Base-by-base conservation (phyloP, 2,329 filamentous ascomycete genomes). In the Incumbomyces lentus region DNA sequence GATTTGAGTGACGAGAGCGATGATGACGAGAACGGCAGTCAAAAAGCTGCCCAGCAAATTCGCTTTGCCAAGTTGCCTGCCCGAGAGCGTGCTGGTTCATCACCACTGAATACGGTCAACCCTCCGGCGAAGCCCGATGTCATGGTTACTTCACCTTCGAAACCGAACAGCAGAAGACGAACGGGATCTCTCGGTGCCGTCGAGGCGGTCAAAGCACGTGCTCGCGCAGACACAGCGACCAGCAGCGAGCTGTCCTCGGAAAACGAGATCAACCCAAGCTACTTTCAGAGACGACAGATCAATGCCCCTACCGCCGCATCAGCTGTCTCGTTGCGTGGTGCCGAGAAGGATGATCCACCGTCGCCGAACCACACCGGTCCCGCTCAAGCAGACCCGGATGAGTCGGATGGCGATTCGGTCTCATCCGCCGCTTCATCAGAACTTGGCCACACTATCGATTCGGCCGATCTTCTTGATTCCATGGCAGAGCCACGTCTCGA, bases 61-160 rank as follows among this genome's bases (percentile, higher is more conserved):
- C 89, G 90, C 60, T 98, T 98, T 65, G 81, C 84, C 40, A 96
- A 96, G 67, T 90, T 95, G 86, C 90, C 92, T 1, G 76, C 95
- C 36, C 79, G 89, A 26, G 81, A 80, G 55, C 81, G 90, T 47
- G 86, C 89, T 19, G 90, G 86, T 10, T 95, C 89, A 1, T 95
- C 90, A 40, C 90, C 90, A 2, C 81, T 85, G 32, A 81, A 86
- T 39, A 69, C 66, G 26, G 66, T 65, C 26, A 66, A 68, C 50
- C 48, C 64, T 26, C 61, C 60, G 35, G 72, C 73, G 43, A 59
- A 59, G 14, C 65, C 68, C 7, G 69, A 75, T 19, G 64, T 75
- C n/a, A 64, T 70, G 57, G 63, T 76, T 30, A 78, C 74, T 1
- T 78, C 75, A 13, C 76, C 77, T 1, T 74, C 75, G 7, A 64